These are phyloP conservation scores for Gracilariopsis chorda DNA, from an alignment of 23 red algal genomes.

Conservation along the genomic window DNA sequence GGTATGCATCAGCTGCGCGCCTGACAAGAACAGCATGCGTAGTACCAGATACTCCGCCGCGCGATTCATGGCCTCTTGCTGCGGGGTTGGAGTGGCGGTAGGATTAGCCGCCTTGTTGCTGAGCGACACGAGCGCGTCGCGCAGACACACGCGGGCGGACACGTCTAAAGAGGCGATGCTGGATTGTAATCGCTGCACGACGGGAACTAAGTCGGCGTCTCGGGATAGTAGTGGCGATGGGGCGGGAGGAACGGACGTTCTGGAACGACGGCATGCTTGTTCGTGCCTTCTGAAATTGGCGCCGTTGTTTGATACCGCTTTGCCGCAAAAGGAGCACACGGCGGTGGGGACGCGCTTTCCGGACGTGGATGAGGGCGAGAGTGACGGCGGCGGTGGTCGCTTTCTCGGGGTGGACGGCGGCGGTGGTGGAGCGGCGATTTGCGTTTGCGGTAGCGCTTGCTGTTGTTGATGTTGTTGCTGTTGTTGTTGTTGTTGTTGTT, in stretches of 20 bases:
- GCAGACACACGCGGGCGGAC: constrained; percentile 43
- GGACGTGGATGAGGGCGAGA: not conserved
- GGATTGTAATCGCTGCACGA: constrained; percentile 34
- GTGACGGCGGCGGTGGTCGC: not conserved
- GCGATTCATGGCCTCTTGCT: constrained; percentile 69
- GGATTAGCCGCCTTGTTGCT: constrained; percentile 61
- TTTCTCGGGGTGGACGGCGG: not conserved
- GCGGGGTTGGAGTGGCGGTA: constrained; percentile 34
- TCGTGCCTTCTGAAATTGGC: constrained; percentile 40
- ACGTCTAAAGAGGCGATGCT: constrained; percentile 43
- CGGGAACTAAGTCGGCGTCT: constrained; percentile 32
- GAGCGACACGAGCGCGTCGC: constrained; percentile 55
- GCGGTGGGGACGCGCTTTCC: constrained; percentile 23
- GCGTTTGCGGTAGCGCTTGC: not conserved
- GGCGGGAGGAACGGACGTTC: not conserved
- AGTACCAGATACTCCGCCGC: constrained; percentile 73
- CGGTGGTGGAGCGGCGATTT: not conserved
- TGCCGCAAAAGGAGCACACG: constrained; percentile 11
- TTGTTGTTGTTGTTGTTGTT: not conserved
- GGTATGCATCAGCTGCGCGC: constrained; percentile 42
- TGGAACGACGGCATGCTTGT: constrained; percentile 1
- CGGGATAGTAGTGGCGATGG: too few species aligned
- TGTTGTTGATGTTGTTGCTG: not conserved
- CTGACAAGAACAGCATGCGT: constrained; percentile 71
- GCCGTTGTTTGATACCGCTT: constrained; percentile 26